Base-by-base conservation (phyloP, 495 filamentous ascomycete species). In the Aspergillus leporis region DNA sequence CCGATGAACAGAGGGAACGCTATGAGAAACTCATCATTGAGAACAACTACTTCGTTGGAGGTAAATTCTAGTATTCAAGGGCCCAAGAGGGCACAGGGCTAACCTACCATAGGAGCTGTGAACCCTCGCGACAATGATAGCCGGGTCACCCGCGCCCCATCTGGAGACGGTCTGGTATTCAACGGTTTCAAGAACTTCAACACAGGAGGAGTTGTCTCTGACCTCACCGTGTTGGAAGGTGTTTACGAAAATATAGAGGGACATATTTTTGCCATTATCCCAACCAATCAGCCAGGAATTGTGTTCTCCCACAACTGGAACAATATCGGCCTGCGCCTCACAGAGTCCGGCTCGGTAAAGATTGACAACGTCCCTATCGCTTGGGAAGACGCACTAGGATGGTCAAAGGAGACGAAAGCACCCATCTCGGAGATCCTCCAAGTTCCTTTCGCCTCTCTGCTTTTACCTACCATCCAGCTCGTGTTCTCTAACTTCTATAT, bases 401-500 rank as follows among this genome's bases (percentile, higher is more conserved):
- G 83, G 82, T 75, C 82, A 53, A 49, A 66, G 0, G 52, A 56
- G 2, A 74, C 73, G 25, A 79, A 80, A 64, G 61, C 70, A 28
- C 83, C 82, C 0, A 67, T 76, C 16, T 70, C 76, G 2, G 72
- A 74, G 25, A 57, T 80, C 1, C 65, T 85, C 47, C 60, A 69
- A 21, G 78, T 81, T 61, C 74, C 76, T 3, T 86, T 78, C 54
- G 76, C 77, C 5, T 77, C 70, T 36, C 60, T 86, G 19, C 67
- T 85, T 10, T 76, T 86, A 0, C 83, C 83, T 18, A 83, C 81
- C 13, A 84, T 87, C 61, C 84, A 86, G 61, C 78, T 86, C 0
- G 81, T 85, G 56, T 87, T 86, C 70, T 74, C 72, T 58, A 85
- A 85, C 63, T 85, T 87, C 66, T 85, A 87, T 65, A 72, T 86